phyloP scores from a whole-genome alignment of 192 early-diverging fungal genomes.

The Jimgerdemannia flammicorona region DNA sequence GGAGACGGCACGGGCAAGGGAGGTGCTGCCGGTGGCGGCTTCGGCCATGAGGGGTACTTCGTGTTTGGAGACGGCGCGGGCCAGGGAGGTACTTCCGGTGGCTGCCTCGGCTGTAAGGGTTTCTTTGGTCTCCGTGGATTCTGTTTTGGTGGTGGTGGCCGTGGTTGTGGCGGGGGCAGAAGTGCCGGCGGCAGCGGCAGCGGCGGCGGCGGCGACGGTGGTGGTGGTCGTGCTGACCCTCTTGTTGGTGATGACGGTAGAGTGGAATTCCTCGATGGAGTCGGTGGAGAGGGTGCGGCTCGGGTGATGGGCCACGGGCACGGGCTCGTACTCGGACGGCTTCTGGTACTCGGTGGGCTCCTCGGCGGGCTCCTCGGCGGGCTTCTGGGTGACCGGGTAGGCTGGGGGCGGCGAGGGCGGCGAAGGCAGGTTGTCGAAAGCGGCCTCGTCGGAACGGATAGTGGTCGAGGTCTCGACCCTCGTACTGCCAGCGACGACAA shows the following conservation, averaged over 20 bases:
- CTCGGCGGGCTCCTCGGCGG: background rate
- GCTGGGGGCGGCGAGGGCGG: background rate
- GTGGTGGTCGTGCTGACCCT: background rate
- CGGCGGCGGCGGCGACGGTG: background rate
- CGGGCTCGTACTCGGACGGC: background rate
- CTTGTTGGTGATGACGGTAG: background rate
- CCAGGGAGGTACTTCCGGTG: background rate
- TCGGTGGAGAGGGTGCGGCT: background rate
- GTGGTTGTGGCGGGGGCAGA: background rate
- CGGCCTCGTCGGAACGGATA: background rate
- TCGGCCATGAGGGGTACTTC: no score
- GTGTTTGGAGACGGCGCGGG: background rate
- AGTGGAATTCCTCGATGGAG: background rate
- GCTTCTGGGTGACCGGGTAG: conserved; percentile 6
- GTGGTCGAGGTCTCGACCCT: background rate
- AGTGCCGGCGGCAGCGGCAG: background rate
- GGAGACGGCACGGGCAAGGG: background rate
- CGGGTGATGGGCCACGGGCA: background rate
- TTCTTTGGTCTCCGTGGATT: no score
- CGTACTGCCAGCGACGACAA: background rate
- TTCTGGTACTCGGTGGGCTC: background rate
- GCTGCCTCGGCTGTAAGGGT: background rate
- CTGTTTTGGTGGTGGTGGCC: background rate
- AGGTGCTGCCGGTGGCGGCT: background rate
- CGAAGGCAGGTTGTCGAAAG: background rate